Evolutionary conservation across 2,329 filamentous ascomycete genomes (phyloP).

Genomic region (Aspergillus terreus): DNA sequence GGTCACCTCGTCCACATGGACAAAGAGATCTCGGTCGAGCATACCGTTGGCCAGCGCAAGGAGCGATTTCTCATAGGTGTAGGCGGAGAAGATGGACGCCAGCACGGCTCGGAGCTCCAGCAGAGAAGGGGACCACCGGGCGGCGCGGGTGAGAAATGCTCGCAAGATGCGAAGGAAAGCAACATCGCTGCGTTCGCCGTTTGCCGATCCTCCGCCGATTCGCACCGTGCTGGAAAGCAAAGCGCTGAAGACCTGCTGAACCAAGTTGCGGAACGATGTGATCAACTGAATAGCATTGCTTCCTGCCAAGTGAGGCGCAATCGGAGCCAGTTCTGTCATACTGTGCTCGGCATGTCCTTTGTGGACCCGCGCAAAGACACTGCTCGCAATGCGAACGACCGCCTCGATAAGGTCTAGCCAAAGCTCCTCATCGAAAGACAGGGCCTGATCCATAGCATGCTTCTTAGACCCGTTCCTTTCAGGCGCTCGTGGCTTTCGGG

Average conservation of each 20-base stretch:
- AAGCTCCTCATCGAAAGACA: slow-evolving; percentile 59
- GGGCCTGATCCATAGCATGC: slow-evolving; percentile 51
- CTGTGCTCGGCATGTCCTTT: slow-evolving; percentile 28
- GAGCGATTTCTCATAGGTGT: slow-evolving; percentile 90
- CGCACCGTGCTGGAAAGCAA: slow-evolving; percentile 71
- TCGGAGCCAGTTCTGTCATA: slow-evolving; percentile 13
- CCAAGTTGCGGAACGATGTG: slow-evolving; percentile 67
- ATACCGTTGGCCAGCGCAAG: slow-evolving; percentile 80
- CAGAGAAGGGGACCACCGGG: slow-evolving; percentile 76
- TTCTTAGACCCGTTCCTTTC: slow-evolving; percentile 36
- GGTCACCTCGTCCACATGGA: slow-evolving; percentile 71
- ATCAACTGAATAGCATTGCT: slow-evolving; percentile 48
- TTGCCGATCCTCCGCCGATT: slow-evolving; percentile 24
- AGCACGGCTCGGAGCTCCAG: slow-evolving; percentile 83
- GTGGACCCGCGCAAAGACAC: slow-evolving; percentile 56
- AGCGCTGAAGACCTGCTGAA: slow-evolving; percentile 88
- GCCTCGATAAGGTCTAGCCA: slow-evolving; percentile 65
- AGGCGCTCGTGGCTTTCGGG: slow-evolving; percentile 27
- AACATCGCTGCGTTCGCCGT: slow-evolving; percentile 50
- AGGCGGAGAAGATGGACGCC: slow-evolving; percentile 86
- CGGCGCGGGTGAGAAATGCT: slow-evolving; percentile 80
- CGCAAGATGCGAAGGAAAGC: slow-evolving; percentile 87
- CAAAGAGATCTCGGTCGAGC: slow-evolving; percentile 83
- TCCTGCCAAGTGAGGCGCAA: slow-evolving; percentile 13
- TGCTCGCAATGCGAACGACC: slow-evolving; percentile 61